Percentiles rank a stretch among this genome's conserved stretches.
Evolutionary conservation across 768 basidiomycete genomes (phyloP).

Genomic region (Lactarius psammicola): DNA sequence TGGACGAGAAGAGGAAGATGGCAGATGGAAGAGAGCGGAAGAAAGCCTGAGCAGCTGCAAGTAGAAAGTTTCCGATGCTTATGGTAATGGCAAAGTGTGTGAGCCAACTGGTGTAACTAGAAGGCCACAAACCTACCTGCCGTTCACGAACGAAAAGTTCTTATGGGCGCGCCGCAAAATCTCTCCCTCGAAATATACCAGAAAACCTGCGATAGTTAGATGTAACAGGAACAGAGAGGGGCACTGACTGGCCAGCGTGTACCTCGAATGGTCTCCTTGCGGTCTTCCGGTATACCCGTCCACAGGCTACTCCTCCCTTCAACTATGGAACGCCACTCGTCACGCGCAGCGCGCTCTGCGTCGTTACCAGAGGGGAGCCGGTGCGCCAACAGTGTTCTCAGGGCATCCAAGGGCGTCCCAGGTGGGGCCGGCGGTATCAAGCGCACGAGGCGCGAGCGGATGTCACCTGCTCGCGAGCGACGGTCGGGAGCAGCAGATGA

Average conservation of each 20-base stretch:
- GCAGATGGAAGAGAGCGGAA: slow-evolving; percentile 92
- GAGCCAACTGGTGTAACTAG: not conserved
- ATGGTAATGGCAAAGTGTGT: not conserved
- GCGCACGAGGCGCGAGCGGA: slow-evolving; percentile 84
- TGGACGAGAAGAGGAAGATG: slow-evolving; percentile 90
- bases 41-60: slow-evolving; percentile 85
- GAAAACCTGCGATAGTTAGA: slow-evolving; percentile 59
- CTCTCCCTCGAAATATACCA: slow-evolving; percentile 90
- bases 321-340: slow-evolving; percentile 90
- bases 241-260: slow-evolving; percentile 7
- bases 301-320: slow-evolving; percentile 83
- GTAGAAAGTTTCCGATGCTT: slow-evolving; percentile 88
- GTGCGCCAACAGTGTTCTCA: slow-evolving; percentile 74
- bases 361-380: slow-evolving; percentile 64
- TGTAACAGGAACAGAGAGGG: not conserved
- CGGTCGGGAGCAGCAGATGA: no score
- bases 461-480: slow-evolving; percentile 58
- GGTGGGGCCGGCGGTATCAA: slow-evolving; percentile 69
- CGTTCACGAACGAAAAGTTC: slow-evolving; percentile 90
- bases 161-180: slow-evolving; percentile 88
- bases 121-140: slow-evolving; percentile 49
- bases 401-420: slow-evolving; percentile 65
- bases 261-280: slow-evolving; percentile 92
- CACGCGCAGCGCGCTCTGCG: slow-evolving; percentile 72
- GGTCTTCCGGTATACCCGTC: slow-evolving; percentile 82